Percentiles rank a stretch among this genome's conserved stretches.
These are phyloP conservation scores for Nitzschia sp. DNA, from an alignment of 108 stramenopile genomes.

Conservation along the genomic window DNA sequence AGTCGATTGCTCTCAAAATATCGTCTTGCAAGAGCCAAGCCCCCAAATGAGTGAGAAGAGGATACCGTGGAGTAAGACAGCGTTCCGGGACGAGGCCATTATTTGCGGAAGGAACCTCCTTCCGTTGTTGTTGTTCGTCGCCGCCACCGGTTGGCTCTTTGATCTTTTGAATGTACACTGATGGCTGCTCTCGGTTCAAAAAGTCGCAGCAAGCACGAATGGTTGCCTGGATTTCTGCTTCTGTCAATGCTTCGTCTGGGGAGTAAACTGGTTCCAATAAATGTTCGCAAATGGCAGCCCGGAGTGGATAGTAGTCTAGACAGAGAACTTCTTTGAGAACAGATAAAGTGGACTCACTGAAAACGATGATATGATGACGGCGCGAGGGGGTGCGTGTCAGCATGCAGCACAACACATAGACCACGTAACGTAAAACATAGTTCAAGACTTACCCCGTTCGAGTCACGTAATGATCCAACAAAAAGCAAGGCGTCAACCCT, in stretches of 20 bases:
- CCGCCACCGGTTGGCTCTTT: background rate
- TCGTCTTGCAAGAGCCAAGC: slow-evolving; percentile 13
- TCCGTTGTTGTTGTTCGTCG: background rate
- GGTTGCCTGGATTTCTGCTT: slow-evolving; percentile 5
- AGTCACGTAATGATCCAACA: slow-evolving; percentile 12
- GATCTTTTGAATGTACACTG: slow-evolving; percentile 3
- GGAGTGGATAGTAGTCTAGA: slow-evolving; percentile 20
- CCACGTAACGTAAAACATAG: too few relatives aligned
- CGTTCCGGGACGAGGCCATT: background rate
- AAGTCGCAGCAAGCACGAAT: slow-evolving; percentile 22
- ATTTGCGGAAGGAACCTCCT: background rate
- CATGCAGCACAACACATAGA: too few relatives aligned
- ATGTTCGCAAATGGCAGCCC: slow-evolving; percentile 26
- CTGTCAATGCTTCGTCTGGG: slow-evolving; percentile 2
- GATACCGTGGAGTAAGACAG: slow-evolving; percentile 11
- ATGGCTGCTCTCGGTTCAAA: slow-evolving; percentile 16
- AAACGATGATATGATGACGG: too few relatives aligned
- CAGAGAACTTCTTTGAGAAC: slow-evolving; percentile 8
- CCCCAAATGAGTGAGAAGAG: slow-evolving; percentile 20
- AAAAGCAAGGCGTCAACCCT: slow-evolving; percentile 7
- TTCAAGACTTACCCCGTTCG: slow-evolving; percentile 17
- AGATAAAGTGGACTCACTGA: slow-evolving; percentile 7
- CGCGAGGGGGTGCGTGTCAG: too few relatives aligned
- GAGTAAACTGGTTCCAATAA: slow-evolving; percentile 15
- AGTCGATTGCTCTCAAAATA: slow-evolving; percentile 6